A percentile compares a stretch with the other conserved stretches of the same genome.
These are phyloP conservation scores for Phyllosticta capitalensis DNA, from an alignment of 2,329 filamentous ascomycete species.

Conservation along the genomic window DNA sequence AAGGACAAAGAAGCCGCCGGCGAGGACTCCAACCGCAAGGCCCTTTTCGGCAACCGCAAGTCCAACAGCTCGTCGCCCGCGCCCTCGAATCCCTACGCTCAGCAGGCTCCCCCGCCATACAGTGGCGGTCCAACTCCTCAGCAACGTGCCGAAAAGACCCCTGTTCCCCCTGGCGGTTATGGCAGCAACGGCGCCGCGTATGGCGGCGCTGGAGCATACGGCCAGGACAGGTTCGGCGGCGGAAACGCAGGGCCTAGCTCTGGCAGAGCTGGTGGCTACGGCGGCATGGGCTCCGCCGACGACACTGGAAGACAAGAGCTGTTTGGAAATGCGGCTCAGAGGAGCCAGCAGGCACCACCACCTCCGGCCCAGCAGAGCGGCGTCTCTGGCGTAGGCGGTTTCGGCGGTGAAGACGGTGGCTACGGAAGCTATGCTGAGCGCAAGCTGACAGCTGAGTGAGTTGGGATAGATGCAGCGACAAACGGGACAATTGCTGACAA, in stretches of 20 bases:
- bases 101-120: constrained; percentile 32
- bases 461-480: background rate
- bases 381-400: constrained; percentile 16
- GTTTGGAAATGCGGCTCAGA: constrained; percentile 49
- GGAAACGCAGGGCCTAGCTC: constrained; percentile 11
- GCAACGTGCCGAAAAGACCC: constrained; percentile 34
- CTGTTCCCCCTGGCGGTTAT: constrained; percentile 34
- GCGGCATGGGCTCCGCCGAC: constrained; percentile 35
- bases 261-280: constrained; percentile 29
- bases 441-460: constrained; percentile 65
- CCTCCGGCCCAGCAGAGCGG: constrained; percentile 22
- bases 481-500: background rate
- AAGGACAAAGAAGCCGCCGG: constrained; percentile 42
- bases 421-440: constrained; percentile 55
- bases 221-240: constrained; percentile 37
- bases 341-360: constrained; percentile 28
- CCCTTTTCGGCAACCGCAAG: constrained; percentile 51
- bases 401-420: constrained; percentile 17
- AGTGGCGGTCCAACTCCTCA: constrained; percentile 21
- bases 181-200: constrained; percentile 18
- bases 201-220: constrained; percentile 12
- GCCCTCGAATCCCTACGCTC: constrained; percentile 46
- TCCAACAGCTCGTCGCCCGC: constrained; percentile 41
- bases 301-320: constrained; percentile 54
- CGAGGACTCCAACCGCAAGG: constrained; percentile 44